Conservation (phyloP, 1,284 basidiomycete species). For the Vanrija sp. region DNA sequence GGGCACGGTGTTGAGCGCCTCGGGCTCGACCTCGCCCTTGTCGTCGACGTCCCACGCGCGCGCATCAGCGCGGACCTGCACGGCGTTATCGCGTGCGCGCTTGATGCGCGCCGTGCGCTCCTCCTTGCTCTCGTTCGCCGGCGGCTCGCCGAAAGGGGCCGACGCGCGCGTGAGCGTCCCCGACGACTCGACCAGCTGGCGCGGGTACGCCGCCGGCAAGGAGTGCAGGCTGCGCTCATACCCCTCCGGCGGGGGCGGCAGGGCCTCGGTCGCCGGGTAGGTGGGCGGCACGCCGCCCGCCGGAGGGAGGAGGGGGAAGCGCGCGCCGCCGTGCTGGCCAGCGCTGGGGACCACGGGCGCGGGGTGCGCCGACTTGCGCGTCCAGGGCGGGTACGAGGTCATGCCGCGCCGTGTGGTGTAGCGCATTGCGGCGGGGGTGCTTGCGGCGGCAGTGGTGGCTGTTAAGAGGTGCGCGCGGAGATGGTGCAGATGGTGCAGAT, state of each 20-base stretch:
- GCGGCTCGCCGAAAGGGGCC: slow-evolving; percentile 15
- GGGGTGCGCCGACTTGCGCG: background rate
- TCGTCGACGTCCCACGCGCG: slow-evolving; percentile 9
- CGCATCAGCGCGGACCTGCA: background rate
- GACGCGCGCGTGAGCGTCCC: slow-evolving; percentile 17
- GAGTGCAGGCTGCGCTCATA: slow-evolving; percentile 63
- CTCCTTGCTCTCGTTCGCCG: slow-evolving; percentile 19
- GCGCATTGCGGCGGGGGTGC: no score
- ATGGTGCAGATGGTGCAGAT: no score
- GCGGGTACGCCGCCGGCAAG: slow-evolving; percentile 66
- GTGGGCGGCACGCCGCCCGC: slow-evolving; percentile 8
- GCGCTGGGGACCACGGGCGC: background rate
- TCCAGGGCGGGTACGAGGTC: slow-evolving; percentile 1
- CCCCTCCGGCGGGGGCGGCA: slow-evolving; percentile 31
- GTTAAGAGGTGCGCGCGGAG: no score
- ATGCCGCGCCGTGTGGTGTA: no score
- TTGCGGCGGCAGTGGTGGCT: no score
- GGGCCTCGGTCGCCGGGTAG: slow-evolving; percentile 11
- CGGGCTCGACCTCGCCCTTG: slow-evolving; percentile 21
- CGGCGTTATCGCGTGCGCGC: slow-evolving; percentile 8
- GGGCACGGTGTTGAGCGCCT: slow-evolving; percentile 29
- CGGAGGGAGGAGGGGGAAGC: slow-evolving; percentile 11
- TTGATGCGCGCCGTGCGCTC: slow-evolving; percentile 33
- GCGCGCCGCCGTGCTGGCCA: background rate
- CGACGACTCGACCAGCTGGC: slow-evolving; percentile 43